Base-by-base conservation (phyloP, 2,329 filamentous ascomycete genomes). In the Ceratocystis variospora region DNA sequence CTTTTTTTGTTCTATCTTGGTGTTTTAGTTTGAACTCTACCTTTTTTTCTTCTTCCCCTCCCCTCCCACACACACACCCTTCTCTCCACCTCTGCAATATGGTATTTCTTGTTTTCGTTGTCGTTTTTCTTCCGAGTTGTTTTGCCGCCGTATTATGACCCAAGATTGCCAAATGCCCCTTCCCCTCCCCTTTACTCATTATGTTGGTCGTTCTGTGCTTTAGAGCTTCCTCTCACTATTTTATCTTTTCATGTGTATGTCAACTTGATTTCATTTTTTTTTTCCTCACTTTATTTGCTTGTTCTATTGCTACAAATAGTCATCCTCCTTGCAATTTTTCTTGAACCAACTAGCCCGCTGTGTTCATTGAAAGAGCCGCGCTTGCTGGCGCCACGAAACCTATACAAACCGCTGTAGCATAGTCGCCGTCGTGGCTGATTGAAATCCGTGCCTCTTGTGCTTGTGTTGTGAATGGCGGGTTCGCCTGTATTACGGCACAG, bases 341-440 rank as follows among this genome's bases (percentile, higher is more conserved):
- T 12, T 15, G 37, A 41, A 15, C 37, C 10, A 2, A 41, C 37
- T 4, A 41, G 2, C 37, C 1, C 15, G 15, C 19, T 25, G 8
- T 31, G 31, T 8, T 48, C 22, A n/a, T 22, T 31, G 10, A n/a
- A 37, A 37, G 33, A 5, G 2, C 8, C 17, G 15, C 22, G 53
- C 22, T 31, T 46, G 25, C 4, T 15, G 33, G 19, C 50, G 41
- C 57, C 15, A 53, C 59, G 37, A 68, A 68, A 1, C 81, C 84
- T 44, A 90, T 69, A 69, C 86, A 88, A 0, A 87, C 79, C 5
- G 87, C 88, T 22, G 82, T 86, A 8, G 90, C 90, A 75, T 91
- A 96, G 6, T 90, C 87, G 1, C 83, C 86, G 74, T 96, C 92
- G 73, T 96, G 92, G 71, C 88, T 94, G 71, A 96, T 95, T 68